These are phyloP conservation scores for Plantago coronopus DNA, from an alignment of 305 asterid genomes.

Conservation along the genomic window DNA sequence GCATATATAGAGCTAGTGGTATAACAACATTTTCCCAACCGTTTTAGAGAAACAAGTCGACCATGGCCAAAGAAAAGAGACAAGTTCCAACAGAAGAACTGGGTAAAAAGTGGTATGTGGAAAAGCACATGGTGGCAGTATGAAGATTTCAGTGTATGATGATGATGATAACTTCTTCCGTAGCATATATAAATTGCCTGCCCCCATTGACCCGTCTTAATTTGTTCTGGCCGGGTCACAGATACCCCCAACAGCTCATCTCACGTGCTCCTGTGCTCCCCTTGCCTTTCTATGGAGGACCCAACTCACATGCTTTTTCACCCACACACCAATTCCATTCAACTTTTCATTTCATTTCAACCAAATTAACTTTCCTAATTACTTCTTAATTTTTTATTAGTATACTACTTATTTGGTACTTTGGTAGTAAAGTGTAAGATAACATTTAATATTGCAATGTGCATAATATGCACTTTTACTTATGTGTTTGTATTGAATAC, in stretches of 20 bases:
- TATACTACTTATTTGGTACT: too few species aligned
- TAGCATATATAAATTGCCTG: constrained; percentile 39
- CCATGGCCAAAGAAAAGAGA: too few species aligned
- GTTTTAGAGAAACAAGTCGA: too few species aligned
- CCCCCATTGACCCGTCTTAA: constrained; percentile 48
- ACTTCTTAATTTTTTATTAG: too few species aligned
- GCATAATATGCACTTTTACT: too few species aligned
- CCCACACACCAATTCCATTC: neutral
- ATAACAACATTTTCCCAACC: too few species aligned
- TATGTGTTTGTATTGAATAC: too few species aligned
- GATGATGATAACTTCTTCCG: constrained; percentile 30
- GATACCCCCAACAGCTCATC: constrained; percentile 49
- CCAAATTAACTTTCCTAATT: neutral
- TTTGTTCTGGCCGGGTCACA: constrained; percentile 38
- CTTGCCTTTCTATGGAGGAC: constrained; percentile 29
- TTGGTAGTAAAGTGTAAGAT: too few species aligned
- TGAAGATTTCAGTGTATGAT: constrained; percentile 25
- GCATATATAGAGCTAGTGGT: too few species aligned
- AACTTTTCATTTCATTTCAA: neutral
- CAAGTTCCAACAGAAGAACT: neutral
- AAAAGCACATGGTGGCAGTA: constrained; percentile 48
- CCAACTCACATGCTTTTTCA: constrained; percentile 7
- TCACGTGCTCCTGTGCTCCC: constrained; percentile 54
- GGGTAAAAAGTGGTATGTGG: constrained; percentile 22
- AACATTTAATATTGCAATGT: too few species aligned